Base-by-base conservation (phyloP, 345 rosid genomes). In the Linum tenue region DNA sequence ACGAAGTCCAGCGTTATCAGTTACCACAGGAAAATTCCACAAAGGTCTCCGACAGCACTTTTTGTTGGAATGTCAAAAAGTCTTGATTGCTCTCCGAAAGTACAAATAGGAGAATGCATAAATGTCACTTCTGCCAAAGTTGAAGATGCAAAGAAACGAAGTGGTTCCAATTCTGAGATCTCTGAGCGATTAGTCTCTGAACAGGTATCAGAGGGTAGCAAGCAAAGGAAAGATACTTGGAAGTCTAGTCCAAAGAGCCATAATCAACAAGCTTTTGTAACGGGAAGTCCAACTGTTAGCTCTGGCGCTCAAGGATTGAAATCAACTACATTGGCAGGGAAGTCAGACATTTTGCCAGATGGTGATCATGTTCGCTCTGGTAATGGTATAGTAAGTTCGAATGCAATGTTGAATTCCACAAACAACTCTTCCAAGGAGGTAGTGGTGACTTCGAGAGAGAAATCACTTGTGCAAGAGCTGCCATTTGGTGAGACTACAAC, bases 11-110 rank as follows among this genome's bases (percentile, higher is more conserved):
- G 63, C 70, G 70, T 72, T 16, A 2, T 57, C 44, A 81, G 76
- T 75, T 83, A 83, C 75, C 64, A 81, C 56, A 82, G 90, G 76
- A 86, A 75, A 76, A 69, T 77, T n/a, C 75, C 71, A 44, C 69
- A 55, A 65, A 81, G 60, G 62, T 73, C 80, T 12, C 60, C 84
- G 38, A 72, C 69, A 40, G 68, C 85, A 68, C 39, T 71, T 58
- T 82, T 70, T 69, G 64, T 74, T 50, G 74, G 72, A 53, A 76
- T 74, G 61, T 71, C 76, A 10, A 66, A 75, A 65, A 66, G 59
- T 57, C 58, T 36, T 59, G 63, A 71, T 59, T 70, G 72, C 63
- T 79, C 79, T 59, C 70, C 73, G 39, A 63, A 57, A 65, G 63
- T 58, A 50, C 69, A 63, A 56, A 60, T 68, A 58, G 66, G 67